Percentiles rank a stretch among this genome's conserved stretches.
Evolutionary conservation across 2,329 filamentous ascomycete genomes (phyloP).

Genomic region (Clarireedia paspali): DNA sequence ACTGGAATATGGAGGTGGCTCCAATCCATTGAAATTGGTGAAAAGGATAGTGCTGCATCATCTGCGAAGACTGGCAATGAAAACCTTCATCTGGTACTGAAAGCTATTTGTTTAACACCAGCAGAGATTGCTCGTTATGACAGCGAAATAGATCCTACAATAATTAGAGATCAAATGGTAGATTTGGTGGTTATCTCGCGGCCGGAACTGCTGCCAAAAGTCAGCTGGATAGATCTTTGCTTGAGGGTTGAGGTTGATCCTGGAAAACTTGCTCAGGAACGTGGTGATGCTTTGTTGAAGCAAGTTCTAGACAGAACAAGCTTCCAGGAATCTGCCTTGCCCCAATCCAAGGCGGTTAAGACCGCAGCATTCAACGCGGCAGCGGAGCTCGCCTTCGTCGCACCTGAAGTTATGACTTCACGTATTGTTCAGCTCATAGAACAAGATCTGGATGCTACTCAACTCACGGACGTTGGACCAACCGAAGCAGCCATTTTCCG

Average conservation of each 20-base stretch:
- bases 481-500: slow-evolving; percentile 90
- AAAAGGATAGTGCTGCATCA: slow-evolving; percentile 69
- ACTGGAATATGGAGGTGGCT: slow-evolving; percentile 77
- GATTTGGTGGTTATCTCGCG: slow-evolving; percentile 72
- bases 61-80: slow-evolving; percentile 56
- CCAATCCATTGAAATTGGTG: slow-evolving; percentile 54
- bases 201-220: slow-evolving; percentile 65
- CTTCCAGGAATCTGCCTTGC: slow-evolving; percentile 43
- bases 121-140: slow-evolving; percentile 41
- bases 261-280: slow-evolving; percentile 61
- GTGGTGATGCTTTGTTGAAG: slow-evolving; percentile 56
- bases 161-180: slow-evolving; percentile 64
- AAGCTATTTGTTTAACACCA: slow-evolving; percentile 54
- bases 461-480: slow-evolving; percentile 67
- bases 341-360: slow-evolving; percentile 41
- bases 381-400: slow-evolving; percentile 88
- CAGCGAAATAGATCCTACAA: slow-evolving; percentile 36
- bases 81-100: slow-evolving; percentile 54
- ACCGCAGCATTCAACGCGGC: slow-evolving; percentile 75
- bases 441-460: slow-evolving; percentile 62
- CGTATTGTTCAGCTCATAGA: slow-evolving; percentile 67
- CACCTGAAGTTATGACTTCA: slow-evolving; percentile 73
- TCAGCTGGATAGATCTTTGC: slow-evolving; percentile 85
- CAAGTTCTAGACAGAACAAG: slow-evolving; percentile 52
- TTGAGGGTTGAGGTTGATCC: slow-evolving; percentile 76